These are phyloP conservation scores for Albizia julibrissin DNA, from an alignment of 306 rosid species.

Conservation along the genomic window DNA sequence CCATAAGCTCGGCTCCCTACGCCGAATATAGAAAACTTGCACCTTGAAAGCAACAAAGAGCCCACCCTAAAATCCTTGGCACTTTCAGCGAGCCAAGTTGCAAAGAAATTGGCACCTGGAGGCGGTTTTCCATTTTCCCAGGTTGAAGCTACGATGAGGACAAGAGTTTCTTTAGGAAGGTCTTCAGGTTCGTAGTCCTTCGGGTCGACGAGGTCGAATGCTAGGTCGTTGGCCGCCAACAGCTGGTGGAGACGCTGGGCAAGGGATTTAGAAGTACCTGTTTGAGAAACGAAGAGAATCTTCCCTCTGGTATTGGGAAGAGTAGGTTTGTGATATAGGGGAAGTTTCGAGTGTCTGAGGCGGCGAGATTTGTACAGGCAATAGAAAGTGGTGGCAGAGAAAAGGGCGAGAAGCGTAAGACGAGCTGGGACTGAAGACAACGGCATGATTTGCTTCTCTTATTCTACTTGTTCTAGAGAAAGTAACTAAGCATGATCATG, in stretches of 20 bases:
- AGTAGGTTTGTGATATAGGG: constrained; percentile 33
- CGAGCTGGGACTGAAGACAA: constrained; percentile 57
- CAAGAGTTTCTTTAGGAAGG: constrained; percentile 65
- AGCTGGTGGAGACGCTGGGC: constrained; percentile 68
- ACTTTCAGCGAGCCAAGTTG: constrained; percentile 85
- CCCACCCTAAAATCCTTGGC: constrained; percentile 85
- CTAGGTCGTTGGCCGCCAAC: constrained; percentile 50
- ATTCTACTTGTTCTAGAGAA: not conserved
- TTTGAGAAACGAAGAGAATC: constrained; percentile 75
- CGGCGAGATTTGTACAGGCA: constrained; percentile 87
- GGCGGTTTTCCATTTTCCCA: constrained; percentile 92
- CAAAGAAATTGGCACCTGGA: constrained; percentile 53
- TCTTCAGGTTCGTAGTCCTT: constrained; percentile 84
- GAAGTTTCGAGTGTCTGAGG: constrained; percentile 51
- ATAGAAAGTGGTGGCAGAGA: constrained; percentile 82
- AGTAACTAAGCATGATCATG: not conserved
- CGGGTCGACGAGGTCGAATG: constrained; percentile 63
- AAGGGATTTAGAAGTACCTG: constrained; percentile 79
- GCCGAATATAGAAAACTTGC: constrained; percentile 75
- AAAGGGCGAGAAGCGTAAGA: constrained; percentile 81
- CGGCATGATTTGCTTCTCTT: constrained; percentile 49
- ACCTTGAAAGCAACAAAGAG: constrained; percentile 64
- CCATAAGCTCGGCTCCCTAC: constrained; percentile 86
- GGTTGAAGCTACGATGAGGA: constrained; percentile 77
- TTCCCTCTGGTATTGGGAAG: constrained; percentile 38